phyloP scores from a whole-genome alignment of 208 protist species.

The Novymonas esmeraldas region DNA sequence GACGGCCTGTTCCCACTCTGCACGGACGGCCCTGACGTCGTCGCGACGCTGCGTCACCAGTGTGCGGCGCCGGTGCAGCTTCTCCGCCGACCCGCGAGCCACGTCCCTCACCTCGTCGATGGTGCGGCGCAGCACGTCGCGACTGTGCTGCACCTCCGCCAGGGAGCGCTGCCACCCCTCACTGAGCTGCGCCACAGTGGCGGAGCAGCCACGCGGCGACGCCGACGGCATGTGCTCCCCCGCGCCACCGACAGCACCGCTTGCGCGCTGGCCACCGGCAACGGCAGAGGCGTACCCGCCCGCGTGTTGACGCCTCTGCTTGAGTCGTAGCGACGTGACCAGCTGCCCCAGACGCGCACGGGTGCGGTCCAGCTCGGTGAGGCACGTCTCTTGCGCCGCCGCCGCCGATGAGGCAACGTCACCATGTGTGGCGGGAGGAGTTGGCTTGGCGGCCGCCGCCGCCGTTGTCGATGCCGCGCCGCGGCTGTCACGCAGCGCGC shows the following conservation, averaged over 20 bases:
- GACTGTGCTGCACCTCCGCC: constrained; percentile 17
- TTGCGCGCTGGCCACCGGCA: no score
- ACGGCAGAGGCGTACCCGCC: no score
- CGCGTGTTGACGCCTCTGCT: constrained; percentile 12
- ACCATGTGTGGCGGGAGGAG: no score
- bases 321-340: constrained; percentile 1
- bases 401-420: no score
- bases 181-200: neutral
- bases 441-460: neutral
- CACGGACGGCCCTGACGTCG: neutral
- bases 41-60: constrained; percentile 13
- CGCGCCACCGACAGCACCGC: neutral
- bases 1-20: constrained; percentile 18
- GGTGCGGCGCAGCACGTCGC: constrained; percentile 5
- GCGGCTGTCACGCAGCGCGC: constrained; percentile 13
- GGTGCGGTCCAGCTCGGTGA: constrained; percentile 7
- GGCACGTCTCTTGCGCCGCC: constrained; percentile 2
- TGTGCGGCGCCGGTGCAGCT: constrained; percentile 14
- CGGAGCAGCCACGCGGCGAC: no score
- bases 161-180: constrained; percentile 11
- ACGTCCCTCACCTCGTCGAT: constrained; percentile 18
- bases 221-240: neutral
- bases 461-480: neutral
- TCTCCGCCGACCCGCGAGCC: neutral
- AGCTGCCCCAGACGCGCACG: constrained; percentile 7